These are phyloP conservation scores for Paecilomyces formosus DNA, from an alignment of 2,329 filamentous ascomycete species.

Conservation along the genomic window DNA sequence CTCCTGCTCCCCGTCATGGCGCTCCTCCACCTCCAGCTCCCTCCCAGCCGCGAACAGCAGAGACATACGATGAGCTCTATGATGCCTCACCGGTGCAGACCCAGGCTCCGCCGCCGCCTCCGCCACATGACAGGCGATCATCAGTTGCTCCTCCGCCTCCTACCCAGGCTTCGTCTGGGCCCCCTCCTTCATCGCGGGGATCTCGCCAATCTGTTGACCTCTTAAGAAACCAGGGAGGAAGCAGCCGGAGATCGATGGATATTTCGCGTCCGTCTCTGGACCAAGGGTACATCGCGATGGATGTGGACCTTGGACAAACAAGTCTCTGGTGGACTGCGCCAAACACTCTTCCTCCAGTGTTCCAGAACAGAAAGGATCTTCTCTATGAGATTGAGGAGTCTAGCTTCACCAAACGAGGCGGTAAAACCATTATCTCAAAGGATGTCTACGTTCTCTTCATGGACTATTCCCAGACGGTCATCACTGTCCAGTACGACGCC, in stretches of 20 bases:
- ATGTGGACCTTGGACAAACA: constrained; percentile 68
- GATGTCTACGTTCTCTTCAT: constrained; percentile 83
- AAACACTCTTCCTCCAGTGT: constrained; percentile 68
- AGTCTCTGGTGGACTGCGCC: constrained; percentile 84
- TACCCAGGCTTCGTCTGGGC: constrained; percentile 24
- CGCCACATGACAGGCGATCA: constrained; percentile 32
- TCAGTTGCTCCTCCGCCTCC: constrained; percentile 42
- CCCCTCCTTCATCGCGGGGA: constrained; percentile 39
- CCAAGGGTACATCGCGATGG: constrained; percentile 77
- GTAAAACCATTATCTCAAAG: constrained; percentile 65
- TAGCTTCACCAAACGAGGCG: constrained; percentile 59
- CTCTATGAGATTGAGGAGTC: constrained; percentile 76
- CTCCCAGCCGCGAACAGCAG: constrained; percentile 12
- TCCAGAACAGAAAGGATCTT: constrained; percentile 78
- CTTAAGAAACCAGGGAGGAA: constrained; percentile 41
- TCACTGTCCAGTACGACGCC: constrained; percentile 72
- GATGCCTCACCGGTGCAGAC: constrained; percentile 33
- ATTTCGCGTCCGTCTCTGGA: constrained; percentile 65
- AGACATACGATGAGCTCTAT: constrained; percentile 41
- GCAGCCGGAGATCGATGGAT: constrained; percentile 62
- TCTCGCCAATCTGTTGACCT: constrained; percentile 59
- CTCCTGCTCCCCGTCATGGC: constrained; percentile 28
- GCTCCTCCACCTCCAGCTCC: constrained; percentile 16
- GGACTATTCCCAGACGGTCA: constrained; percentile 91
- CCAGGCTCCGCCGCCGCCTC: constrained; percentile 22